Percentiles rank a stretch among this genome's conserved stretches.
These are phyloP conservation scores for Aspergillus ostianus DNA, from an alignment of 495 filamentous ascomycete genomes.

Conservation along the genomic window DNA sequence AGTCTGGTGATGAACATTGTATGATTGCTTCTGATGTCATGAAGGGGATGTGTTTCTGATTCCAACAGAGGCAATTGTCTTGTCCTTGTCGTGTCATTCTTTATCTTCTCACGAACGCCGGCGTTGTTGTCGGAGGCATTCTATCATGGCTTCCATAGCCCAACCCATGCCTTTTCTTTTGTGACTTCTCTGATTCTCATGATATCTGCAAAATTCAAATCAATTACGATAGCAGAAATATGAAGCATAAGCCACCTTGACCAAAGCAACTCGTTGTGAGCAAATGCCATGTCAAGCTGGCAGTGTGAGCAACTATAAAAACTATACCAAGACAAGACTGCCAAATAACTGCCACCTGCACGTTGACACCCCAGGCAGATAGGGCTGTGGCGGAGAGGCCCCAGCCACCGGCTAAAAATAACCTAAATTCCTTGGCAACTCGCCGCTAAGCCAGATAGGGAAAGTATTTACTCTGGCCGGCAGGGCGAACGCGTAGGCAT, in stretches of 20 bases:
- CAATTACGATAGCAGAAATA: no score
- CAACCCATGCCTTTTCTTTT: not conserved
- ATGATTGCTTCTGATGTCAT: not conserved
- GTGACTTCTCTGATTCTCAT: not conserved
- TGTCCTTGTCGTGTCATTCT: not conserved
- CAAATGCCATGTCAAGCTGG: not conserved
- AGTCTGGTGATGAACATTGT: no score
- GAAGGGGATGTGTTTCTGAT: not conserved
- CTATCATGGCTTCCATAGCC: not conserved
- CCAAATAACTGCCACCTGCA: not conserved
- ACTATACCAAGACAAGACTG: no score
- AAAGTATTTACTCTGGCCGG: slow-evolving; percentile 17
- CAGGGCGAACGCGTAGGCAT: slow-evolving; percentile 19
- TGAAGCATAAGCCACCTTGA: no score
- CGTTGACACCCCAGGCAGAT: not conserved
- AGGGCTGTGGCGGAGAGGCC: not conserved
- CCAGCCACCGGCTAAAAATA: slow-evolving; percentile 20
- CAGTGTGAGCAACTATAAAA: not conserved
- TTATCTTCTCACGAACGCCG: not conserved
- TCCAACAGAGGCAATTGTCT: not conserved
- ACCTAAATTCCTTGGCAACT: slow-evolving; percentile 5
- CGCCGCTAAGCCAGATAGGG: slow-evolving; percentile 14
- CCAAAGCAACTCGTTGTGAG: no score
- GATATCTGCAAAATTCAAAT: no score
- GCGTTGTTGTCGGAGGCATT: not conserved